Evolutionary conservation across 441 rosid genomes (phyloP).

Genomic region (Gossypium schwendimanii): DNA sequence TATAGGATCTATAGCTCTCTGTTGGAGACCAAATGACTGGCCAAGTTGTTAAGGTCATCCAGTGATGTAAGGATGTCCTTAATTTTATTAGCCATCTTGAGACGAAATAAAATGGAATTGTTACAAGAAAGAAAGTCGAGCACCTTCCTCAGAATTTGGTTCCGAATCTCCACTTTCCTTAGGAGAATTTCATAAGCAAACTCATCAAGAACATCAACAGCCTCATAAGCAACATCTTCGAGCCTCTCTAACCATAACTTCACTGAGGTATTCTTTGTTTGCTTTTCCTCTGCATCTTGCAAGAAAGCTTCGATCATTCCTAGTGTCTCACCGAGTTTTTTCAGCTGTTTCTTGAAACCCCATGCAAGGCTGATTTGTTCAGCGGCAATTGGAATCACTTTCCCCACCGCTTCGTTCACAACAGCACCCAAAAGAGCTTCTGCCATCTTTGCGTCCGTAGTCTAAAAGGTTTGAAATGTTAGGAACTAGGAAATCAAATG

Average conservation of each 20-base stretch:
- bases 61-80: background rate
- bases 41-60: background rate
- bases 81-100: background rate
- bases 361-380: background rate
- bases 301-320: background rate
- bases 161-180: background rate
- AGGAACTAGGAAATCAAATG: no score
- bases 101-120: background rate
- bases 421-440: background rate
- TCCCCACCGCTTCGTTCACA: background rate
- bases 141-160: background rate
- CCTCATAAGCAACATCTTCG: no score
- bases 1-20: background rate
- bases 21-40: background rate
- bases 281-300: no score
- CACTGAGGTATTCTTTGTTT: no score
- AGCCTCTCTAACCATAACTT: no score
- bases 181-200: constrained; percentile 8
- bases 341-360: background rate
- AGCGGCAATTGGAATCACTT: background rate
- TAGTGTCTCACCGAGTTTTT: background rate
- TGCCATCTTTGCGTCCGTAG: background rate
- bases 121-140: background rate
- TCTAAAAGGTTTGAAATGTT: background rate
- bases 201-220: background rate